Evolutionary conservation across 2,329 filamentous ascomycete genomes (phyloP).

Genomic region (Ampelomyces quisqualis): DNA sequence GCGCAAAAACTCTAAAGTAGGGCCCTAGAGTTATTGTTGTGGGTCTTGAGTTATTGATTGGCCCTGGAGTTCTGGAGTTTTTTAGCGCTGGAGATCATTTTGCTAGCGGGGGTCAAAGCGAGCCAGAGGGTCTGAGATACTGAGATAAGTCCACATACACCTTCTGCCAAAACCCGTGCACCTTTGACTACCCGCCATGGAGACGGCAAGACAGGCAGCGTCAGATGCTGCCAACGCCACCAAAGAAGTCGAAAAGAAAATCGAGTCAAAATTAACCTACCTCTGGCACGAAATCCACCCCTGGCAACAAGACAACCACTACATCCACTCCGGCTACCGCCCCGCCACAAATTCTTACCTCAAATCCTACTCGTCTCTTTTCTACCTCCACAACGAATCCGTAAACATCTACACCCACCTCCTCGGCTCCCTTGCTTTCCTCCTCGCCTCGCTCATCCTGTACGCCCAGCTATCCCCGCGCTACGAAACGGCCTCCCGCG

Average conservation of each 20-base stretch:
- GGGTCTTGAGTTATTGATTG: too few relatives aligned
- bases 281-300: slow-evolving; percentile 47
- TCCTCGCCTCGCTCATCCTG: slow-evolving; percentile 20
- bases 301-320: slow-evolving; percentile 65
- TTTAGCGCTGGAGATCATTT: too few relatives aligned
- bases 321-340: slow-evolving; percentile 67
- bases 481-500: slow-evolving; percentile 37
- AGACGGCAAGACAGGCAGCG: slow-evolving; percentile 21
- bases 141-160: too few relatives aligned
- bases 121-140: too few relatives aligned
- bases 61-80: too few relatives aligned
- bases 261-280: slow-evolving; percentile 52
- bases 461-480: slow-evolving; percentile 31
- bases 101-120: too few relatives aligned
- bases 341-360: slow-evolving; percentile 62
- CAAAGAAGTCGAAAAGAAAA: slow-evolving; percentile 32
- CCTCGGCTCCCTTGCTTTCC: slow-evolving; percentile 40
- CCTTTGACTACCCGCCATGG: slow-evolving; percentile 24
- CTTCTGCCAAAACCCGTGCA: too few relatives aligned
- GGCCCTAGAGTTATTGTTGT: too few relatives aligned
- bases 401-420: slow-evolving; percentile 74
- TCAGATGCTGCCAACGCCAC: slow-evolving; percentile 18
- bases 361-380: slow-evolving; percentile 59
- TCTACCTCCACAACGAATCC: slow-evolving; percentile 67
- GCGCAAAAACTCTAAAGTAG: too few relatives aligned